Conservation (phyloP, 768 basidiomycete species). For the Suillus alpinus region DNA sequence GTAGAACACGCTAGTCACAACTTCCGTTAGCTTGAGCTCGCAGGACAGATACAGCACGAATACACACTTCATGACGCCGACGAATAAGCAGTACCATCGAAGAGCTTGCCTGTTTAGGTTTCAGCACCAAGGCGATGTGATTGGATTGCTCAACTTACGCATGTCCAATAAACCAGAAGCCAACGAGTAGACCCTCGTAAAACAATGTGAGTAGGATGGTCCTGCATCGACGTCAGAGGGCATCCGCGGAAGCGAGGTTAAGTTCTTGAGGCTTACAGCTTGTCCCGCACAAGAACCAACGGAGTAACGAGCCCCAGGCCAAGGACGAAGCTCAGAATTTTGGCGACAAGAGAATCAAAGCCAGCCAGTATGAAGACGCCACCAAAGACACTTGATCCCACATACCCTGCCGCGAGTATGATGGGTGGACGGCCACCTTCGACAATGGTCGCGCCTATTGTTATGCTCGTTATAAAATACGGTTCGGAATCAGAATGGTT, state of each 20-base stretch:
- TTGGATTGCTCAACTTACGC: constrained; percentile 48
- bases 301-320: constrained; percentile 86
- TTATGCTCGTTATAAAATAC: not conserved
- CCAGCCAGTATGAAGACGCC: constrained; percentile 81
- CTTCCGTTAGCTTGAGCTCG: constrained; percentile 9
- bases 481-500: constrained; percentile 27
- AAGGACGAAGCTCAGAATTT: constrained; percentile 88
- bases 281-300: constrained; percentile 82
- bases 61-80: constrained; percentile 82
- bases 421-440: constrained; percentile 72
- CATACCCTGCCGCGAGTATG: constrained; percentile 76
- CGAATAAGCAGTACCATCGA: constrained; percentile 79
- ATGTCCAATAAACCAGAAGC: constrained; percentile 95
- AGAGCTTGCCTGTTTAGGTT: constrained; percentile 58
- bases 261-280: constrained; percentile 57
- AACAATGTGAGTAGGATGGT: constrained; percentile 80
- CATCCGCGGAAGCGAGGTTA: not conserved
- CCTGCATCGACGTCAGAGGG: constrained; percentile 39
- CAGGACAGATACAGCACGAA: constrained; percentile 8
- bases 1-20: constrained; percentile 64
- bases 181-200: constrained; percentile 85
- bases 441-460: constrained; percentile 44
- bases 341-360: constrained; percentile 87
- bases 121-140: constrained; percentile 7
- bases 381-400: constrained; percentile 80